Base-by-base conservation (phyloP, 192 early-diverging fungal species). In the Polychytrium aggregatum region DNA sequence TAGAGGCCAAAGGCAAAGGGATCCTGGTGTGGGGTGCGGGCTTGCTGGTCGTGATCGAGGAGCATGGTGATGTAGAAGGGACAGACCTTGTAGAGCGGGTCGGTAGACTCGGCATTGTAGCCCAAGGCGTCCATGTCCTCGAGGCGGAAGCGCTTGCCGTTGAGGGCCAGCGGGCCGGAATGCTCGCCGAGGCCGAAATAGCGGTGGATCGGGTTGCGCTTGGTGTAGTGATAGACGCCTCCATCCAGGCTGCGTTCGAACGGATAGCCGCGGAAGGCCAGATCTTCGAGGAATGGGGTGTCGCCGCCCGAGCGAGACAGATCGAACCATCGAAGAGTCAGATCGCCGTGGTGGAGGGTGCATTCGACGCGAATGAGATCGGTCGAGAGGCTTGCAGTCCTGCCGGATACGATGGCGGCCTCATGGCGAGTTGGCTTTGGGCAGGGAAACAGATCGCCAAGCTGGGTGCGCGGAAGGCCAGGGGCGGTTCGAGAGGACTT, bases 41-140 rank as follows among this genome's bases (percentile, higher is more conserved):
- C n/a, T n/a, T n/a, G n/a, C n/a, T n/a, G n/a, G n/a, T n/a, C n/a
- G n/a, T n/a, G n/a, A n/a, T n/a, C n/a, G n/a, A n/a, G n/a, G n/a
- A n/a, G n/a, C n/a, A n/a, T n/a, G n/a, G n/a, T n/a, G n/a, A n/a
- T n/a, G 49, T 72, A 64, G 43, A 74, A 81, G 0, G 78, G 77
- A 18, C 64, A 55, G 46, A 70, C 63, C 43, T 81, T 81, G 64
- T 81, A 81, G 1, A 81, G 46, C 16, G 78, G 78, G 57, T 80
- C 78, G 7, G 66, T 63, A 0, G 36, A 38, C 25, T 63, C 54
- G 10, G 76, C 53, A 44, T 81, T 64, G 46, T 81, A 81, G 3
- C 78, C 78, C 54, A 80, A 54, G 34, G 72, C 55, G 50, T 81
- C 78, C 44, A 71, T 36, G 13, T 64, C 56, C 34, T 69, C 66